Percentiles rank a stretch among this genome's conserved stretches.
These are phyloP conservation scores for Nakaseomyces uthaithaninus DNA, from an alignment of 1,139 yeast genomes.

Conservation along the genomic window DNA sequence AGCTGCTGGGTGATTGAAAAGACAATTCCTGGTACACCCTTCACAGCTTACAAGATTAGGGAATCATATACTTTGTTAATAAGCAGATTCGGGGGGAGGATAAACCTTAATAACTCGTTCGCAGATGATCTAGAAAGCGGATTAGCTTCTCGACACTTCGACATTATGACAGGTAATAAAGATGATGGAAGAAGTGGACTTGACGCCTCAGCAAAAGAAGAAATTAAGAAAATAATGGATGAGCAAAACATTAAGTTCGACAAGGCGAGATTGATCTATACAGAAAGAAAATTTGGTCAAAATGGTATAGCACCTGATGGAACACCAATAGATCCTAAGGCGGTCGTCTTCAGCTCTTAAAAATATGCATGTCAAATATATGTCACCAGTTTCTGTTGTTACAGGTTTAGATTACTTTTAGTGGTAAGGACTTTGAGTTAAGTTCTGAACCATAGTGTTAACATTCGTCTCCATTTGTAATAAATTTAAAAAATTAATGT, in stretches of 20 bases:
- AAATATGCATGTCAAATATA: too few species aligned
- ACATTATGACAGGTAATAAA: constrained; percentile 42
- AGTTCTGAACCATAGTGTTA: too few species aligned
- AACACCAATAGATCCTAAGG: constrained; percentile 42
- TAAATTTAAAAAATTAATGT: too few species aligned
- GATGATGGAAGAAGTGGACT: constrained; percentile 57
- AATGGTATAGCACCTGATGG: constrained; percentile 52
- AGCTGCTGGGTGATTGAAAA: too few species aligned
- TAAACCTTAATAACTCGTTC: constrained; percentile 36
- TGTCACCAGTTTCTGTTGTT: too few species aligned
- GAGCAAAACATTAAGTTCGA: constrained; percentile 48
- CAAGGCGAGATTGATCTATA: constrained; percentile 55
- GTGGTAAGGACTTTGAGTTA: too few species aligned
- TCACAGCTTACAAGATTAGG: constrained; percentile 2
- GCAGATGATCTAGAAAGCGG: constrained; percentile 59
- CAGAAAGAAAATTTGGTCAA: constrained; percentile 39
- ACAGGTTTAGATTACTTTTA: too few species aligned
- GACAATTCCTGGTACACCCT: too few species aligned
- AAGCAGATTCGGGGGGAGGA: constrained; percentile 9
- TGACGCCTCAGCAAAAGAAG: constrained; percentile 45
- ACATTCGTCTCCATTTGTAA: too few species aligned
- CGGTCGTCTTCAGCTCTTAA: constrained; percentile 32
- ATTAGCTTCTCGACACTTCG: constrained; percentile 51
- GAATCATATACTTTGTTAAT: neutral
- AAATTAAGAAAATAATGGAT: constrained; percentile 50